phyloP scores from a whole-genome alignment of 2,329 filamentous ascomycete species.

The Fusarium fracticaudum region DNA sequence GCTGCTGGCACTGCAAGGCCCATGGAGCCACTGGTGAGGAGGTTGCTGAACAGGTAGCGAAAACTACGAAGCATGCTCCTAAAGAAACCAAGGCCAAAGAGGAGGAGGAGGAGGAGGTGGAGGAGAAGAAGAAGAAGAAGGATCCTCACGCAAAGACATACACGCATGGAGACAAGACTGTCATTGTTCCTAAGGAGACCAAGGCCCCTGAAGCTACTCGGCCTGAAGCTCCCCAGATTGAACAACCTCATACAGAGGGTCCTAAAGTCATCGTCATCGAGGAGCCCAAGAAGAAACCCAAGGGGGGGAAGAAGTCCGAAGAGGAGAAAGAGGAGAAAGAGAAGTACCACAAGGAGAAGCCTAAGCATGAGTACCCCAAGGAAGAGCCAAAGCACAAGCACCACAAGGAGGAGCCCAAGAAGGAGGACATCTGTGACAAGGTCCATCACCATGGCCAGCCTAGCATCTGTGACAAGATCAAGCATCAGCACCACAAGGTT shows the following conservation, averaged over 20 bases:
- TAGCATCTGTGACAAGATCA: conserved; percentile 2
- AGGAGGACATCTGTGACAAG: conserved; percentile 15
- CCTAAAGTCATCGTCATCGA: not conserved
- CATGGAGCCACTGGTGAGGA: conserved; percentile 24
- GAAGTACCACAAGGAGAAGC: not conserved
- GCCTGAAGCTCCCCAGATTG: not conserved
- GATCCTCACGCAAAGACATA: conserved; percentile 18
- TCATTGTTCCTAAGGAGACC: conserved; percentile 20
- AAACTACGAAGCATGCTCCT: conserved; percentile 7
- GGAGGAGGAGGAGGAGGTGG: not conserved
- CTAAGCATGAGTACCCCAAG: not conserved
- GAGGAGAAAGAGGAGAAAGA: not conserved
- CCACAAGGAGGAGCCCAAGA: not conserved
- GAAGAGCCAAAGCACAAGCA: not conserved
- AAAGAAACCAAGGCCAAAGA: conserved; percentile 8
- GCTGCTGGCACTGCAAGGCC: conserved; percentile 46
- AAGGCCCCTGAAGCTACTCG: conserved; percentile 6
- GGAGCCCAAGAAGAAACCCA: not conserved
- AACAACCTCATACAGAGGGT: not conserved
- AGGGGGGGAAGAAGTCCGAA: not conserved
- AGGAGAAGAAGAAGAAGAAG: not conserved
- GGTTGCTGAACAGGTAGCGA: conserved; percentile 2
- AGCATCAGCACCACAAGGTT: not conserved
- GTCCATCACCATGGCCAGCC: not conserved
- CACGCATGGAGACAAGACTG: conserved; percentile 12